These are phyloP conservation scores for Puccinellia tenuiflora DNA, from an alignment of 176 grass and related monocot species.

Conservation along the genomic window DNA sequence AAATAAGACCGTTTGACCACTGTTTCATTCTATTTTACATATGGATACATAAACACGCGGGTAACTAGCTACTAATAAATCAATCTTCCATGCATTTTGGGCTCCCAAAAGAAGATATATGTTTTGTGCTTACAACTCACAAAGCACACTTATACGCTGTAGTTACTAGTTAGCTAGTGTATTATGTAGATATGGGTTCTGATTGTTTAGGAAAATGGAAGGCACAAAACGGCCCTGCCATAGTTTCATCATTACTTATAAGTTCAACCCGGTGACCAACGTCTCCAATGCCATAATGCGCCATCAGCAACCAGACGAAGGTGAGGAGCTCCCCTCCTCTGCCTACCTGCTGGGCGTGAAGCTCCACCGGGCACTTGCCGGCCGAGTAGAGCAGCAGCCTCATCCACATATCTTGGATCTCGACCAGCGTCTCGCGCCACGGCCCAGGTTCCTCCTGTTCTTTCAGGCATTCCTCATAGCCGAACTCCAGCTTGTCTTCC, in stretches of 20 bases:
- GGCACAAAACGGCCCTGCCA: background rate
- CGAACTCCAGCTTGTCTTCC: conserved; percentile 5
- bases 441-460: background rate
- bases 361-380: background rate
- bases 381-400: background rate
- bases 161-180: background rate
- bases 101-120: background rate
- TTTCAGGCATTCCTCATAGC: conserved; percentile 13
- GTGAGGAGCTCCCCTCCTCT: conserved; percentile 19
- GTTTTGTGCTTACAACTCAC: too few relatives aligned
- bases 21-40: too few relatives aligned
- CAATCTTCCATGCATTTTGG: too few relatives aligned
- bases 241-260: background rate
- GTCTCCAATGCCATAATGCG: background rate
- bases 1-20: too few relatives aligned
- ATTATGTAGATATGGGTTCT: background rate
- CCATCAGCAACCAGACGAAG: conserved; percentile 2
- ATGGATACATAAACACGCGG: too few relatives aligned
- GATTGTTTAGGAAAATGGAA: background rate
- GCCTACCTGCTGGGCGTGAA: background rate
- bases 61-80: too few relatives aligned
- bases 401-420: conserved; percentile 24
- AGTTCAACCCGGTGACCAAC: background rate
- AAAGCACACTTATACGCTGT: background rate
- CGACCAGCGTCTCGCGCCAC: background rate